These are phyloP conservation scores for Suillus hirtellus DNA, from an alignment of 768 basidiomycete genomes.

Conservation along the genomic window DNA sequence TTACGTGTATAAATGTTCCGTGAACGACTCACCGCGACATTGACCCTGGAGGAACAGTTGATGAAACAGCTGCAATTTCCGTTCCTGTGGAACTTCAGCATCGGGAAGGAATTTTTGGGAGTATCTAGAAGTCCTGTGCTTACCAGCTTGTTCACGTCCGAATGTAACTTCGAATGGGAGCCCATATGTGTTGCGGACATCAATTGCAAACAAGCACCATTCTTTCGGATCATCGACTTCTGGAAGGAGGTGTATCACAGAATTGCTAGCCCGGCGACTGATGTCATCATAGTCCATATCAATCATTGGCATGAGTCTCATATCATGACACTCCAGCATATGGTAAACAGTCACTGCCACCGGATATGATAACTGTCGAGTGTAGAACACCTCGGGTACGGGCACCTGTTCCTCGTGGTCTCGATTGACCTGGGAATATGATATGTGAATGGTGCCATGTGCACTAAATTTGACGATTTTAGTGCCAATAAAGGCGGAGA, in stretches of 20 bases:
- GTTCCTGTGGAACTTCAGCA: slow-evolving; percentile 34
- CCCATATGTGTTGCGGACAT: slow-evolving; percentile 91
- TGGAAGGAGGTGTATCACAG: slow-evolving; percentile 31
- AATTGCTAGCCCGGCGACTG: slow-evolving; percentile 21
- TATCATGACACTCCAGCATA: slow-evolving; percentile 83
- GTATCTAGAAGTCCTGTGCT: slow-evolving; percentile 10
- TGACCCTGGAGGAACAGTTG: slow-evolving; percentile 84
- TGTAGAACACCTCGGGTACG: slow-evolving; percentile 64
- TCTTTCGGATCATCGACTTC: slow-evolving; percentile 51
- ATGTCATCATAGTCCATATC: slow-evolving; percentile 20
- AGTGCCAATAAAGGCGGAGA: slow-evolving; percentile 1
- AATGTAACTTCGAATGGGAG: slow-evolving; percentile 89
- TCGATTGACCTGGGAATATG: slow-evolving; percentile 74
- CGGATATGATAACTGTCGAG: slow-evolving; percentile 86
- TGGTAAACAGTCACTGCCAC: slow-evolving; percentile 93
- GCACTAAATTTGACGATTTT: slow-evolving; percentile 48
- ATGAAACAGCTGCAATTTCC: slow-evolving; percentile 43
- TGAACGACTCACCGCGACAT: slow-evolving; percentile 62
- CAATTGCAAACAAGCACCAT: slow-evolving; percentile 87
- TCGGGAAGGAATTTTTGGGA: slow-evolving; percentile 1
- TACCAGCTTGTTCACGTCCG: slow-evolving; percentile 64
- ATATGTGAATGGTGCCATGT: slow-evolving; percentile 75
- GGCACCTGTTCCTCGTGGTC: slow-evolving; percentile 31
- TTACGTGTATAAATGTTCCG: neutral
- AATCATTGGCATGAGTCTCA: slow-evolving; percentile 75